Evolutionary conservation across 306 rosid genomes (phyloP), one percentile per base, ranked within the genome.

Genomic region (Gleditsia sinensis): DNA sequence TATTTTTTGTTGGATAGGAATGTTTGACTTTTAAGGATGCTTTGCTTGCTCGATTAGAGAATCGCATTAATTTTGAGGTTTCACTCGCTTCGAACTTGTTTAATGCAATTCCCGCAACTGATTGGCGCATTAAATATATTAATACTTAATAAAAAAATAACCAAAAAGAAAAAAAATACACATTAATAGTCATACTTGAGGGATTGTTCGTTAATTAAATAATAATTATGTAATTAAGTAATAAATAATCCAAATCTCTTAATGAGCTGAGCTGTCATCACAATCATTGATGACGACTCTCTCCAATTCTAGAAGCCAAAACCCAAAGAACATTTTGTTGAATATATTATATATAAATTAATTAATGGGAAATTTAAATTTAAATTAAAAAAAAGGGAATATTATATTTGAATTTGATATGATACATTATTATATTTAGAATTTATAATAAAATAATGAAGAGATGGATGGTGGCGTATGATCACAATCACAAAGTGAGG

Each of bases 261-360:
- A 3, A 50, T 13, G 4, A 24, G 20, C 46, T 45, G 10, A 67
- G 75, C 25, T 67, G 53, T 66, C 53, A 50, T 50, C 76, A 48
- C 55, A 77, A 70, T 50, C 65, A 78, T 78, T 71, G 67, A 53
- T 43, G 59, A n/a, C 68, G 43, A 23, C 21, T 49, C 34, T 60
- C 25, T 37, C 65, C 45, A 4, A 51, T 23, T 45, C 56, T 40
- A 78, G 58, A 60, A 40, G 73, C 67, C 32, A 58, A 21, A 51
- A 9, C 46, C 72, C 10, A 48, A 36, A 70, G 6, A 59, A 60
- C 17, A 58, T 67, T 67, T 77, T 48, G 56, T 36, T 21, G 56
- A n/a, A n/a, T n/a, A n/a, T n/a, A n/a, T n/a, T n/a, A n/a, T n/a
- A n/a, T n/a, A n/a, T n/a, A n/a, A n/a, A n/a, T 33, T 30, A 9